Conservation (phyloP, 2,329 filamentous ascomycete species). For the Cordyceps javanica region DNA sequence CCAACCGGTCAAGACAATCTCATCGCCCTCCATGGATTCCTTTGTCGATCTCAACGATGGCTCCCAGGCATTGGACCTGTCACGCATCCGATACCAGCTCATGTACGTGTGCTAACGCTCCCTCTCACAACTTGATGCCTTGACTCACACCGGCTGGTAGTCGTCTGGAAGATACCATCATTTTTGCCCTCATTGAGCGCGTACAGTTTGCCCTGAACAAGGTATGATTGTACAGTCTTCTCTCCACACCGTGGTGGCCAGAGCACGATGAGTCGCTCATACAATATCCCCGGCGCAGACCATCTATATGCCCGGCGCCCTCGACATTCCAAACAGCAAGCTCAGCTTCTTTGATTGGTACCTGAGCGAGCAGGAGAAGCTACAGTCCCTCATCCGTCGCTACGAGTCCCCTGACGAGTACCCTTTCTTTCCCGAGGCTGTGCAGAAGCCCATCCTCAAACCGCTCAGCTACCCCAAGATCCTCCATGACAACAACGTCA, state of each 20-base stretch:
- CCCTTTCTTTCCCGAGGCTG: constrained; percentile 83
- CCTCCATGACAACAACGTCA: constrained; percentile 81
- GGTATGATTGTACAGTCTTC: constrained; percentile 17
- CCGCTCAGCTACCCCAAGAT: constrained; percentile 84
- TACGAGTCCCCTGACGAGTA: constrained; percentile 97
- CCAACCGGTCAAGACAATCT: background rate
- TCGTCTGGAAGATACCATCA: constrained; percentile 95
- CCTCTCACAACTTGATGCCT: background rate
- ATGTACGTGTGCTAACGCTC: constrained; percentile 57
- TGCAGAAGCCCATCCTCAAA: constrained; percentile 77
- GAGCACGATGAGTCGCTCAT: background rate
- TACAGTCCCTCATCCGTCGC: constrained; percentile 89
- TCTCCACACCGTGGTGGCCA: no score
- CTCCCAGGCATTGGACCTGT: constrained; percentile 78
- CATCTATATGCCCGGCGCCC: constrained; percentile 77
- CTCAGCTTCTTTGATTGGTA: constrained; percentile 94
- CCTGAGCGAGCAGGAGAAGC: constrained; percentile 77
- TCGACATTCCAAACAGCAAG: constrained; percentile 65
- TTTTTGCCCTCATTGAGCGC: constrained; percentile 92
- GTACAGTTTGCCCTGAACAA: constrained; percentile 93
- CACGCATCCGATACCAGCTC: constrained; percentile 87
- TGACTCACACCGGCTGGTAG: constrained; percentile 39
- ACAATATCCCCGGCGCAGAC: constrained; percentile 38
- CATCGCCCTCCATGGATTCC: constrained; percentile 65
- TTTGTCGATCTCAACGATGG: constrained; percentile 83